phyloP scores from a whole-genome alignment of 2,329 filamentous ascomycete species.

The Fusarium metavorans region DNA sequence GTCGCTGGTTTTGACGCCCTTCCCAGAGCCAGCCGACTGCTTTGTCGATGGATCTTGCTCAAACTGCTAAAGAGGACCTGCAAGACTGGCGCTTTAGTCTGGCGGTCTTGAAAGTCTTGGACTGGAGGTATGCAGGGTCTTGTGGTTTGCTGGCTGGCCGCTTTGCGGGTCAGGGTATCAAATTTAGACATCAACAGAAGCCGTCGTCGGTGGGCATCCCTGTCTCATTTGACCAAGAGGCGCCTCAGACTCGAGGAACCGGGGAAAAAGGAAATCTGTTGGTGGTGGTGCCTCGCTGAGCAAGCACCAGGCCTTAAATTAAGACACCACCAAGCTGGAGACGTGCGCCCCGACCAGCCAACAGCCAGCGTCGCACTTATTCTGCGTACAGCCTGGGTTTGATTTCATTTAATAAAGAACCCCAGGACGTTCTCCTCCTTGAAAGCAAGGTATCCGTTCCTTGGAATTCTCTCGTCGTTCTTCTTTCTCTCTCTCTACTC shows the following conservation, averaged over 20 bases:
- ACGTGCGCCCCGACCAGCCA: constrained; percentile 20
- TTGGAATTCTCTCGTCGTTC: constrained; percentile 14
- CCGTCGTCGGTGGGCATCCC: constrained; percentile 35
- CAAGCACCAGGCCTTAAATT: constrained; percentile 42
- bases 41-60: constrained; percentile 3
- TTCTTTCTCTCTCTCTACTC: constrained; percentile 1
- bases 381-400: not conserved
- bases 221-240: constrained; percentile 43
- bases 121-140: not conserved
- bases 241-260: constrained; percentile 33
- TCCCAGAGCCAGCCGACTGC: constrained; percentile 21
- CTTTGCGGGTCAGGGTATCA: constrained; percentile 28
- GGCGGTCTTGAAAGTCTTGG: not conserved
- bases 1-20: constrained; percentile 27
- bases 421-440: constrained; percentile 26
- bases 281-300: constrained; percentile 27
- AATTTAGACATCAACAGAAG: constrained; percentile 31
- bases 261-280: constrained; percentile 33
- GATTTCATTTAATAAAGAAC: constrained; percentile 33
- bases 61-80: constrained; percentile 14
- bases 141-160: constrained; percentile 14
- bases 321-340: constrained; percentile 27
- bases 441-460: constrained; percentile 28
- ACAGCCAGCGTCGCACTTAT: constrained; percentile 33
- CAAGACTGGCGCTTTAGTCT: not conserved